Evolutionary conservation across 768 basidiomycete species (phyloP), one percentile per base, ranked within the genome.

Genomic region (Auriculariales sp.): DNA sequence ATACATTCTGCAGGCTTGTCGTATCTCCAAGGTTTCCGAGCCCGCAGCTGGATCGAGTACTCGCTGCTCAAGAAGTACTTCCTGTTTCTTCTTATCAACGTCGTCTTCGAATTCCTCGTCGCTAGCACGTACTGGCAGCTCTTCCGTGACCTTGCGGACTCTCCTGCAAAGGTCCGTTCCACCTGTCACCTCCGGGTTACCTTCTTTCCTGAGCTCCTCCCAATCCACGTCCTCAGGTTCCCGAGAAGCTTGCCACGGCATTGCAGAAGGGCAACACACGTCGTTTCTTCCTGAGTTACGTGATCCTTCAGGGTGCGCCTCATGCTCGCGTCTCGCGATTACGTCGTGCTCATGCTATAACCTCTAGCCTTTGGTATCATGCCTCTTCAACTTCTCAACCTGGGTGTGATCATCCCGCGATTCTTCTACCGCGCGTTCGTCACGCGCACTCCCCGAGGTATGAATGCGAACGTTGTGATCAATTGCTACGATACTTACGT

Each of bases 41-140:
- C 94, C 3, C 71, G 91, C 27, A 94, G 91, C 59, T 84, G 88
- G 81, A 78, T 97, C 30, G 94, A 98, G 59, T 93, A 89, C 57
- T 90, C 90, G 0, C 65, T 97, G 39, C 64, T 99, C 62, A 86
- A 83, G 57, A 98, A 97, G 91, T 97, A 95, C 62, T 91, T 93
- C 59, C 70, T 95, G 28, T 94, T 95, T 70, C 73, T 97, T 2
- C 74, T 95, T 46, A 68, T 90, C 67, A 90, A 92, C 58, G 90
- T 94, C 33, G 83, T 97, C 33, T 93, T 93, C 64, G 91, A 94
- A 53, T 97, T 94, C 70, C 75, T 94, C 14, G 66, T 94, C 31
- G 90, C 91, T 0, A 85, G 83, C 49, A 93, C 92, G 0, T 92
- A 93, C 63, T 88, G 83, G 79, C 83, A 91, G 47, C 77, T 98